Evolutionary conservation across 768 basidiomycete genomes (phyloP).

Genomic region (Collybia sordida): DNA sequence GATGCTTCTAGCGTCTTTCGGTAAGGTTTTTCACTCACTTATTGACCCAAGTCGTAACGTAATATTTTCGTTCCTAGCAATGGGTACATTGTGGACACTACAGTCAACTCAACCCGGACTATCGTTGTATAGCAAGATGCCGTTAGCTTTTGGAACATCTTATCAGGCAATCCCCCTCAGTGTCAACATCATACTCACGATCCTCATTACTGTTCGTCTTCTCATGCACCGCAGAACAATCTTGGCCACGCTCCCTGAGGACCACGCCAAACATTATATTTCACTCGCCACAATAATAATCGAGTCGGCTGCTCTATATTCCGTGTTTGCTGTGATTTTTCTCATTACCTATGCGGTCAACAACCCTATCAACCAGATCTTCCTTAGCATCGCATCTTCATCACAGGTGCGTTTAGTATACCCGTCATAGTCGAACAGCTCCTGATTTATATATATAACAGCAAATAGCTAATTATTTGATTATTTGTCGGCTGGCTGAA

Average conservation of each 20-base stretch:
- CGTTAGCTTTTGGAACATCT: slow-evolving; percentile 33
- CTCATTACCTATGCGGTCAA: slow-evolving; percentile 38
- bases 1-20: slow-evolving; percentile 37
- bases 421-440: neutral
- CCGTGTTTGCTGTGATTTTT: slow-evolving; percentile 36
- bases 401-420: slow-evolving; percentile 29
- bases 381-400: slow-evolving; percentile 31
- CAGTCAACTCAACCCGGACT: slow-evolving; percentile 40
- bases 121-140: slow-evolving; percentile 36
- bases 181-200: slow-evolving; percentile 39
- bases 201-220: slow-evolving; percentile 36
- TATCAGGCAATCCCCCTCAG: slow-evolving; percentile 39
- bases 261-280: slow-evolving; percentile 33
- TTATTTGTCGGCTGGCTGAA: slow-evolving; percentile 39
- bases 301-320: slow-evolving; percentile 46
- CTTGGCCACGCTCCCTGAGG: slow-evolving; percentile 27
- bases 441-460: neutral
- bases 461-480: slow-evolving; percentile 40
- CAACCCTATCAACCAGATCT: slow-evolving; percentile 39
- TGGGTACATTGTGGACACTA: slow-evolving; percentile 43
- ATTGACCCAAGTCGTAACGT: neutral
- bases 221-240: slow-evolving; percentile 29
- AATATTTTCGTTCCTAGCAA: slow-evolving; percentile 19
- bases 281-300: slow-evolving; percentile 37
- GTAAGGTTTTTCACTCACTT: slow-evolving; percentile 21